These are phyloP conservation scores for Citrullus mucosospermus DNA, from an alignment of 306 rosid species.

Conservation along the genomic window DNA sequence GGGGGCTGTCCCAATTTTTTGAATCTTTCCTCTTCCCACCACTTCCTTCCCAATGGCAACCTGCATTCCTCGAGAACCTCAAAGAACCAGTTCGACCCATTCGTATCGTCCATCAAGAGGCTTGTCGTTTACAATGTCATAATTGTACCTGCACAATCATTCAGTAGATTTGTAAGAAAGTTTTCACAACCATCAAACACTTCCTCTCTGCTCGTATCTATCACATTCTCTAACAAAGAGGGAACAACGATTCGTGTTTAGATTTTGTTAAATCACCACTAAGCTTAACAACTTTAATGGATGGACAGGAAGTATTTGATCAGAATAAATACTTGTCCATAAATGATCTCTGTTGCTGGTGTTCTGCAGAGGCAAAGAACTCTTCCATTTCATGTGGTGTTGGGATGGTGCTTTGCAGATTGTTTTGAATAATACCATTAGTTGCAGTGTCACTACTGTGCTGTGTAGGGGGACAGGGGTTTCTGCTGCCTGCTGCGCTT, in stretches of 20 bases:
- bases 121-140: constrained; percentile 48
- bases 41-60: neutral
- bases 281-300: neutral
- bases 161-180: neutral
- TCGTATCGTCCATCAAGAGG: constrained; percentile 74
- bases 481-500: constrained; percentile 65
- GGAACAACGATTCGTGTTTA: neutral
- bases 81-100: constrained; percentile 62
- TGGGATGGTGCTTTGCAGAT: constrained; percentile 45
- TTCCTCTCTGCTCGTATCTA: neutral
- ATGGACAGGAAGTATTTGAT: neutral
- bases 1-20: neutral
- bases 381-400: constrained; percentile 63
- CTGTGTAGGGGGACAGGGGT: constrained; percentile 62
- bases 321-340: constrained; percentile 43
- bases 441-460: constrained; percentile 15
- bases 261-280: neutral
- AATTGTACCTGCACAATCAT: constrained; percentile 64
- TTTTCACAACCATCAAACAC: neutral
- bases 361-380: constrained; percentile 65
- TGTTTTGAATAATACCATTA: constrained; percentile 16
- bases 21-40: neutral
- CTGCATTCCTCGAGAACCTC: constrained; percentile 6
- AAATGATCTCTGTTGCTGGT: constrained; percentile 59
- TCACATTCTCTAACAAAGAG: neutral